Evolutionary conservation across 768 basidiomycete genomes (phyloP).

Genomic region (Podaxis pistillaris): DNA sequence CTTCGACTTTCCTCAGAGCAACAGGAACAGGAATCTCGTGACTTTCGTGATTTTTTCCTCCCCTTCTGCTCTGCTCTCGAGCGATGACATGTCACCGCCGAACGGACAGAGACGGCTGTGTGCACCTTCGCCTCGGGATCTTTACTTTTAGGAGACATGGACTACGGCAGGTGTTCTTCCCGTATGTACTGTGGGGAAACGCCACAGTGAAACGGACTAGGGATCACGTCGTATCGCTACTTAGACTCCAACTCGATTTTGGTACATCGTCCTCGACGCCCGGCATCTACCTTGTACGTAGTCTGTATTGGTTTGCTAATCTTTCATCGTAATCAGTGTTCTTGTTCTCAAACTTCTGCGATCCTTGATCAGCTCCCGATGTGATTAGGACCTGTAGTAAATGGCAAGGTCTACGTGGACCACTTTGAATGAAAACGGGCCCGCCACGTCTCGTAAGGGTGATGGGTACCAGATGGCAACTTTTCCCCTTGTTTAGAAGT

Average conservation of each 20-base stretch:
- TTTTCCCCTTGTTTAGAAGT: neutral
- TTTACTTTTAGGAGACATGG: neutral
- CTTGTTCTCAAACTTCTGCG: slow-evolving; percentile 1
- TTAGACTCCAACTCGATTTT: neutral
- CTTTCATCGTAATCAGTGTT: neutral
- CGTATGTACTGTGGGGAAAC: neutral
- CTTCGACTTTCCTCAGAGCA: slow-evolving; percentile 1
- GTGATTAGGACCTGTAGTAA: neutral
- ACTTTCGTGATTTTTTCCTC: neutral
- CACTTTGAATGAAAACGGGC: neutral
- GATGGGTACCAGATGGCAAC: neutral
- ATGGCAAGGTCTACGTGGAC: neutral
- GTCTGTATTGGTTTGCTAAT: neutral
- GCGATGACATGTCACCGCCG: neutral
- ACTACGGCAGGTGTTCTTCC: slow-evolving; percentile 1
- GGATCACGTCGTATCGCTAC: neutral
- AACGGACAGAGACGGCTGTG: neutral
- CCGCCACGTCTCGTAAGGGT: neutral
- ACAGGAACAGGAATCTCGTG: neutral
- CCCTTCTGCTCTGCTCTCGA: neutral
- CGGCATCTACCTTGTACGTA: neutral
- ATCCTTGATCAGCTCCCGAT: neutral
- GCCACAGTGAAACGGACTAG: neutral
- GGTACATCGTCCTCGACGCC: neutral
- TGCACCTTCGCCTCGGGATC: neutral